phyloP scores from a whole-genome alignment of 2,329 filamentous ascomycete species.

The Lizonia empirigonia region DNA sequence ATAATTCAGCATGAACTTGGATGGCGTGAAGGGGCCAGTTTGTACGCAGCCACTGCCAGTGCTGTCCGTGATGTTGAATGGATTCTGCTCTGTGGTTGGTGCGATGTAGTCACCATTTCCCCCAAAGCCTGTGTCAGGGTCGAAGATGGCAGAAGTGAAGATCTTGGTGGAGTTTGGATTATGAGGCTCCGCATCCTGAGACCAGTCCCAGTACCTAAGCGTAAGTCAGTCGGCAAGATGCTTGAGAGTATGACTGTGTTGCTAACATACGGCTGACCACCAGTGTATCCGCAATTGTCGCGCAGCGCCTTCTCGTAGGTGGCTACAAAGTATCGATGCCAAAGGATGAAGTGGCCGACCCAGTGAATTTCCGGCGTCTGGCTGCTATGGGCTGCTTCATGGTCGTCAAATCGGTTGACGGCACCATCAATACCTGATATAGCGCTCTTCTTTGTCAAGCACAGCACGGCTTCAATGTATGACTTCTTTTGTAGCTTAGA shows the following conservation, averaged over 20 bases:
- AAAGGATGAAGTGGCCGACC: constrained; percentile 31
- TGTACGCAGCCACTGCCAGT: constrained; percentile 44
- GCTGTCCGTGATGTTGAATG: constrained; percentile 29
- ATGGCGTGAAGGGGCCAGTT: constrained; percentile 35
- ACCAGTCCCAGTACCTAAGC: constrained; percentile 34
- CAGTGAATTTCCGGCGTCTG: constrained; percentile 32
- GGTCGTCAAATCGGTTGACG: constrained; percentile 33
- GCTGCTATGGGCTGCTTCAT: constrained; percentile 29
- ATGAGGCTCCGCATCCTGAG: constrained; percentile 24
- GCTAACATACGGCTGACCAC: constrained; percentile 42
- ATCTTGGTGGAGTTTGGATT: constrained; percentile 16
- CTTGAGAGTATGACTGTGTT: too few species aligned
- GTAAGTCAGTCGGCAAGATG: background rate
- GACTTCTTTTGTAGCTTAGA: constrained; percentile 17
- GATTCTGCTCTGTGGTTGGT: constrained; percentile 31
- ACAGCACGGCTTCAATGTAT: constrained; percentile 34
- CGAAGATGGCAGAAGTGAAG: constrained; percentile 27
- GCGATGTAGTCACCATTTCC: constrained; percentile 41
- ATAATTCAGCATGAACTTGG: constrained; percentile 32
- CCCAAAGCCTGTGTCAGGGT: constrained; percentile 39
- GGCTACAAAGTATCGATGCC: constrained; percentile 4
- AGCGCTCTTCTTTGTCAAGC: constrained; percentile 23
- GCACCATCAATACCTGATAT: constrained; percentile 21
- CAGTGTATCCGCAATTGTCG: constrained; percentile 28
- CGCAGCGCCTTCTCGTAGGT: constrained; percentile 31